Base-by-base conservation (phyloP, 1,284 basidiomycete species). In the Cryptococcus sp. region DNA sequence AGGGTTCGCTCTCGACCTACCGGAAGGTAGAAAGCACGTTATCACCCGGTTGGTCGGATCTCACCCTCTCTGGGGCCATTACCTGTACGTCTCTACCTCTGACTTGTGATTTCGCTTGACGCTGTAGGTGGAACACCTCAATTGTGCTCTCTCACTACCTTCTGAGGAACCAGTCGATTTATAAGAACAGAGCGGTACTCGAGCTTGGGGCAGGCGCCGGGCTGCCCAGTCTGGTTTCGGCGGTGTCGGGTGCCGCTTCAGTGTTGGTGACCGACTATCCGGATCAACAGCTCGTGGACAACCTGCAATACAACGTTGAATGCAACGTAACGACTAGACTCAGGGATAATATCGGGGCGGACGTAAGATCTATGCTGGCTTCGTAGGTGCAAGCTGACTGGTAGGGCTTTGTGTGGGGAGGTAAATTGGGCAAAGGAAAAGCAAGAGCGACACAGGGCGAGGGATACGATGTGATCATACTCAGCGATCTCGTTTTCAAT, bases 171-270 rank as follows among this genome's bases (percentile, higher is more conserved):
- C 55, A 58, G 1, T 3, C 24, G 6, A 47, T 76, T 3, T 66
- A 74, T 6, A 47, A 57, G 7, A 72, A 63, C 14, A 75, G 74
- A 47, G 74, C 68, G 24, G 82, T 97, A 0, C 76, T 97, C 2
- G 94, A 98, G 69, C 81, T 97, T 0, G 94, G 94, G 1, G 94
- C 94, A 0, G 94, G 91, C 0, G 91, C 89, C 1, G 93, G 84
- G 0, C 74, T 97, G 16, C 94, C 94, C 0, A 83, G 86, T 2
- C 76, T 97, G 12, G 80, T 90, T 1, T 76, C 82, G 0, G 81
- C 78, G 0, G 78, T 84, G 33, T 83, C 83, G 47, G 85, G 83
- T 0, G 87, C 87, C 0, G 63, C 67, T 31, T 56, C 63, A 34
- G 60, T 75, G 3, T 79, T 94, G 1, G 74, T 92, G 23, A 95